phyloP scores from a whole-genome alignment of 441 rosid species.

The Brassica hybrid region DNA sequence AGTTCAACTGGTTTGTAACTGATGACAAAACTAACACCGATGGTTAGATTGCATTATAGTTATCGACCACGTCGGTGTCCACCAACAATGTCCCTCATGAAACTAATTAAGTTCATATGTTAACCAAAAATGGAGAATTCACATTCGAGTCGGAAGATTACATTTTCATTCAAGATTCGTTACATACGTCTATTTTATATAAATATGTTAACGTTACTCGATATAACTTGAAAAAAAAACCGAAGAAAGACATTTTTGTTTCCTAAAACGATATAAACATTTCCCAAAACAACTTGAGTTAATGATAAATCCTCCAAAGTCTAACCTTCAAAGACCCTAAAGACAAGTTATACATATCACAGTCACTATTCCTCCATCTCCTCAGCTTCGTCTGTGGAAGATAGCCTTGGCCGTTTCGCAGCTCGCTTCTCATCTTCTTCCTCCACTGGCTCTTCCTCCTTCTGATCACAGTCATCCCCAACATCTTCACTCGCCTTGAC shows the following conservation, averaged over 20 bases:
- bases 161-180: not conserved
- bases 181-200: not conserved
- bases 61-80: slow-evolving; percentile 3
- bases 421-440: slow-evolving; percentile 54
- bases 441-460: slow-evolving; percentile 24
- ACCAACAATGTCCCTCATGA: slow-evolving; percentile 14
- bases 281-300: slow-evolving; percentile 16
- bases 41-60: slow-evolving; percentile 17
- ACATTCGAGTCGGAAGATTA: not conserved
- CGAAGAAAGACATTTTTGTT: slow-evolving; percentile 16
- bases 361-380: slow-evolving; percentile 22
- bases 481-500: not conserved
- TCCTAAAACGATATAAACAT: slow-evolving; percentile 32
- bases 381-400: slow-evolving; percentile 46
- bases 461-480: slow-evolving; percentile 28
- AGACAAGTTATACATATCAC: slow-evolving; percentile 31
- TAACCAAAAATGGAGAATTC: not conserved
- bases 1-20: slow-evolving; percentile 35
- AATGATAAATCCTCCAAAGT: not conserved
- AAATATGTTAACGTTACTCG: not conserved
- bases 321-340: slow-evolving; percentile 25
- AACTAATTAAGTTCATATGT: not conserved
- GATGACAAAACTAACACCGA: not conserved
- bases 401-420: slow-evolving; percentile 63
- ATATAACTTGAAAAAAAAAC: not conserved